A percentile compares a stretch with the other conserved stretches of the same genome.
phyloP scores from a whole-genome alignment of 805 yeast species.

The Starmerella kuoi region DNA sequence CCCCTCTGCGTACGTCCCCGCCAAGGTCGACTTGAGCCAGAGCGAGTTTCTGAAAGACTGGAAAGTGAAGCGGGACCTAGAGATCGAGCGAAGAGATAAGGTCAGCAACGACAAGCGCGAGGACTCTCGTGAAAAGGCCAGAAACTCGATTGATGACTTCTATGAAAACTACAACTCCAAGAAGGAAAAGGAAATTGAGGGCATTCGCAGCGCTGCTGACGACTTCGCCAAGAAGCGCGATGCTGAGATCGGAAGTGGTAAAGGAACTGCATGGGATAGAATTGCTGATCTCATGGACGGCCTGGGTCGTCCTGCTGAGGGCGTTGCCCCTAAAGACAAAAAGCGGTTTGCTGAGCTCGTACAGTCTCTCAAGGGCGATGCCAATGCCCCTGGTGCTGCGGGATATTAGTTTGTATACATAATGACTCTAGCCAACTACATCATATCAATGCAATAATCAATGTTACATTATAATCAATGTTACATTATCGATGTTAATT shows the following conservation, averaged over 20 bases:
- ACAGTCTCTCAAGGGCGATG: slow-evolving; percentile 53
- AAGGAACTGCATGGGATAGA: slow-evolving; percentile 47
- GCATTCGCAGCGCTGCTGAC: slow-evolving; percentile 55
- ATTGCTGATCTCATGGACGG: slow-evolving; percentile 41
- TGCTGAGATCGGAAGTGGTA: slow-evolving; percentile 31
- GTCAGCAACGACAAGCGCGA: slow-evolving; percentile 50
- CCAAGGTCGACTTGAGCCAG: slow-evolving; percentile 32
- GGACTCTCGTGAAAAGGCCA: slow-evolving; percentile 63
- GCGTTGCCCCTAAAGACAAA: slow-evolving; percentile 47
- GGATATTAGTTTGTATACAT: slow-evolving; percentile 39
- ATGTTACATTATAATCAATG: too few relatives aligned
- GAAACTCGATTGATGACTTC: slow-evolving; percentile 75
- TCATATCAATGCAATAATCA: too few relatives aligned
- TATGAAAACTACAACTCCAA: slow-evolving; percentile 82
- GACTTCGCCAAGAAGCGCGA: slow-evolving; percentile 66
- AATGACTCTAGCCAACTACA: too few relatives aligned
- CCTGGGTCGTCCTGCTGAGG: slow-evolving; percentile 30
- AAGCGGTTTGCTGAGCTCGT: slow-evolving; percentile 56
- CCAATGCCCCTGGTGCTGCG: slow-evolving; percentile 64
- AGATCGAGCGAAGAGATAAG: slow-evolving; percentile 67
- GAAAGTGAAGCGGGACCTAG: slow-evolving; percentile 69
- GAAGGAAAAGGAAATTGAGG: slow-evolving; percentile 55
- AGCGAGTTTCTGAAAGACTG: slow-evolving; percentile 59
- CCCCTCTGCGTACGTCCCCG: slow-evolving; percentile 19
- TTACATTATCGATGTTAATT: too few relatives aligned